phyloP scores from a whole-genome alignment of 2,329 filamentous ascomycete genomes.

The Aspergillaceae sp. region DNA sequence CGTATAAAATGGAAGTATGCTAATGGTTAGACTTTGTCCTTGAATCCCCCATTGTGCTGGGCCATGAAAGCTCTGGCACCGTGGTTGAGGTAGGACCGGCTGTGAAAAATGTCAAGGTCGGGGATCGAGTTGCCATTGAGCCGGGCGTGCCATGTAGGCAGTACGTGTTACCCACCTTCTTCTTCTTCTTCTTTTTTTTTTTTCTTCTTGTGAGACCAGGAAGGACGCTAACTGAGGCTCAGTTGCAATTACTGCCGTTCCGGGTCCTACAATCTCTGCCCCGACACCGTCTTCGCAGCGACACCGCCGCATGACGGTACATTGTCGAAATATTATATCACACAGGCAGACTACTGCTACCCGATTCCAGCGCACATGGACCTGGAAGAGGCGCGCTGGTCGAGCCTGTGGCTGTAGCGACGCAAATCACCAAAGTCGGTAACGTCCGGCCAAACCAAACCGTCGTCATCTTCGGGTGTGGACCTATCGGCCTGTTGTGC shows the following conservation, averaged over 20 bases:
- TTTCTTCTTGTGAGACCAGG: too few relatives aligned
- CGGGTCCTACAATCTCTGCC: conserved; percentile 21
- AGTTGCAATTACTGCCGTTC: conserved; percentile 16
- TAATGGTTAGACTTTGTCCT: conserved; percentile 33
- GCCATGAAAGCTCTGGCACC: conserved; percentile 18
- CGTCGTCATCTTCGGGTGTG: conserved; percentile 43
- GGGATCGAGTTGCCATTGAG: conserved; percentile 18
- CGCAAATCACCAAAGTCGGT: conserved; percentile 39
- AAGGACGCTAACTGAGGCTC: neutral
- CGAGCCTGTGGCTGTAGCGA: conserved; percentile 46
- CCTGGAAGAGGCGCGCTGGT: conserved; percentile 45
- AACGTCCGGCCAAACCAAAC: conserved; percentile 35
- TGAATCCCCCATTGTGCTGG: conserved; percentile 31
- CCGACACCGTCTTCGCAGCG: conserved; percentile 45
- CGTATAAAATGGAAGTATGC: neutral
- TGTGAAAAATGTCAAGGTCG: conserved; percentile 15
- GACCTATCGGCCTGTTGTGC: conserved; percentile 42
- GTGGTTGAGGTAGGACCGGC: conserved; percentile 14
- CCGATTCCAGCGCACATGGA: conserved; percentile 38
- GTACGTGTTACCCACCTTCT: conserved; percentile 3
- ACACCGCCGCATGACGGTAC: conserved; percentile 45
- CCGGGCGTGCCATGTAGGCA: conserved; percentile 30
- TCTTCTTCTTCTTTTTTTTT: neutral
- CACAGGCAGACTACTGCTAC: conserved; percentile 42
- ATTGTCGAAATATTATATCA: conserved; percentile 42